A percentile compares a stretch with the other conserved stretches of the same genome.
These are phyloP conservation scores for Serpula lacrymans DNA, from an alignment of 768 basidiomycete species.

Conservation along the genomic window DNA sequence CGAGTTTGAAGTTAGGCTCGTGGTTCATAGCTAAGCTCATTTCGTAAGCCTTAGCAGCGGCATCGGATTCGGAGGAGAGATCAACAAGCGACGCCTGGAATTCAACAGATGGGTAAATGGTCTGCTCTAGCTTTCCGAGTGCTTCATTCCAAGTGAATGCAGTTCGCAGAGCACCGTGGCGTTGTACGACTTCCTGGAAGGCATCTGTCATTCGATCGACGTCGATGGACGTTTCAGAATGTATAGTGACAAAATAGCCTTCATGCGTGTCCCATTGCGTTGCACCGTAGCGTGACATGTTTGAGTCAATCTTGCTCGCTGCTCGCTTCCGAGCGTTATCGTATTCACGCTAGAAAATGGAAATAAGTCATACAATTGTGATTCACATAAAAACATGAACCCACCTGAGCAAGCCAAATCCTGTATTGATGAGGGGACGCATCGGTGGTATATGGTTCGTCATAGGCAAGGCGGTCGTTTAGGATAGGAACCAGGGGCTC, in stretches of 20 bases:
- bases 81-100: constrained; percentile 20
- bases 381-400: neutral
- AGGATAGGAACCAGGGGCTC: constrained; percentile 24
- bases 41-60: constrained; percentile 24
- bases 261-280: constrained; percentile 31
- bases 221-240: constrained; percentile 23
- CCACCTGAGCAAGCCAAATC: constrained; percentile 30
- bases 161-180: constrained; percentile 27
- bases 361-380: neutral
- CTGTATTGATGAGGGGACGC: constrained; percentile 20
- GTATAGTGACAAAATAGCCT: constrained; percentile 15
- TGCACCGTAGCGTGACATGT: constrained; percentile 29
- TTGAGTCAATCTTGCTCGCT: constrained; percentile 24
- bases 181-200: constrained; percentile 22
- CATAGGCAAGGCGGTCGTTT: constrained; percentile 28
- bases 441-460: constrained; percentile 26
- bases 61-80: constrained; percentile 21
- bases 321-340: constrained; percentile 27
- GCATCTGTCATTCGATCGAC: constrained; percentile 24
- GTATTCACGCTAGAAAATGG: constrained; percentile 19
- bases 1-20: constrained; percentile 21
- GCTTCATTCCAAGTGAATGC: constrained; percentile 27
- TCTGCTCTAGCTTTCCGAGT: constrained; percentile 25
- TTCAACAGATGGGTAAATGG: constrained; percentile 23
- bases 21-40: constrained; percentile 19